A percentile compares a stretch with the other conserved stretches of the same genome.
Conservation (phyloP, 257 asterid species). For the Nicotiana noctiflora region DNA sequence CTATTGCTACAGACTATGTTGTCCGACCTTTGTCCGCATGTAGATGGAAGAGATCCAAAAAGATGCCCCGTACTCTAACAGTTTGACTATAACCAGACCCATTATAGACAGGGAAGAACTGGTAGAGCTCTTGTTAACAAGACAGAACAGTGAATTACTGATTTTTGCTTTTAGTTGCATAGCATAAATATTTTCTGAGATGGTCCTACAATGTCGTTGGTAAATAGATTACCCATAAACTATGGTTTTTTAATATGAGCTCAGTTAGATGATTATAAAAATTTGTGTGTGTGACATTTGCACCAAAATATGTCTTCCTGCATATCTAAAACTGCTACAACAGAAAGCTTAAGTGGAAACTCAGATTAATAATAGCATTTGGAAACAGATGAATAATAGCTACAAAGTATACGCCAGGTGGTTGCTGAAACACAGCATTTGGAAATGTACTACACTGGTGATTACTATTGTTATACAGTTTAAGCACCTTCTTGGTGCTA, state of each 20-base stretch:
- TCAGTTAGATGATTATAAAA: background rate
- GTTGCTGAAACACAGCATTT: background rate
- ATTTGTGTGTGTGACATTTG: background rate
- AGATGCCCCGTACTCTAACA: background rate
- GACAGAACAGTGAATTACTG: background rate
- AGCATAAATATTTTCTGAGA: background rate
- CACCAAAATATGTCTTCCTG: background rate
- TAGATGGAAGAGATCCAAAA: background rate
- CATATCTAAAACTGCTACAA: background rate
- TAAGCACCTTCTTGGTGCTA: background rate
- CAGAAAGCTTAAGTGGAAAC: background rate
- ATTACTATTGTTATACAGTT: background rate
- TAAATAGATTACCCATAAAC: background rate
- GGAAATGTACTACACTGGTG: background rate
- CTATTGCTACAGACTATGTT: background rate
- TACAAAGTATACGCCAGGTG: background rate
- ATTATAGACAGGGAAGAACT: background rate
- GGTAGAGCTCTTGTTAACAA: background rate
- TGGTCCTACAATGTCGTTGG: background rate
- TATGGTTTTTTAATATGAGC: background rate
- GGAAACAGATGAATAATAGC: background rate
- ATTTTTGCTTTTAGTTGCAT: background rate
- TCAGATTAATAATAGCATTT: background rate
- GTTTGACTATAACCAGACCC: background rate
- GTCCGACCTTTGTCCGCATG: background rate